Evolutionary conservation across 2,329 filamentous ascomycete genomes (phyloP), one percentile per base, ranked within the genome.

Genomic region (Escovopsis sp.): DNA sequence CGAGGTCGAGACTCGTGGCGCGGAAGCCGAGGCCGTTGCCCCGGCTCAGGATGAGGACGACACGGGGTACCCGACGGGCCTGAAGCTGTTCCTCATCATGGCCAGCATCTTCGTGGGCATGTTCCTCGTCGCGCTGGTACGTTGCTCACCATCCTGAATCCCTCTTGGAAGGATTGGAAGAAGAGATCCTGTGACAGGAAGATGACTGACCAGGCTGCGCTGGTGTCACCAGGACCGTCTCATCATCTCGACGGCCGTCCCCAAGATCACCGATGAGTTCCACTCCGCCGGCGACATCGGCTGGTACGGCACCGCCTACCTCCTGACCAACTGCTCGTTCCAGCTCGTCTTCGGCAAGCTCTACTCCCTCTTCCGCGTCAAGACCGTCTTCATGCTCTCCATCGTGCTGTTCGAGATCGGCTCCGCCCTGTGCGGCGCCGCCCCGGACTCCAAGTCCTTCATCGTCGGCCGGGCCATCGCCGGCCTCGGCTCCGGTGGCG

Each of bases 271-370:
- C 5, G 48, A 54, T 41, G 51, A 59, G 27, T 56, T 65, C 45
- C 51, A 62, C 8, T 55, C 62, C 29, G 53, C 66, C 1, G 53
- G 57, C 14, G 64, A 69, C 43, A 58, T 70, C 10, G 63, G 61
- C 36, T 68, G 50, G 51, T 56, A 58, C 39, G 52, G 48, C 31
- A 49, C 51, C 16, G 48, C 53, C 15, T 57, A 55, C 32, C 43
- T 51, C 24, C 48, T 57, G 39, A 54, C 53, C 12, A 42, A 47
- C 24, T 51, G 51, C 27, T 52, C 51, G 6, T 49, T 50, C 16
- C 51, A 56, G 25, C 49, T 51, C 4, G 47, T 48, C 14, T 55
- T 48, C 25, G 57, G 57, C 2, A 48, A 48, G 2, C 43, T 58
- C 3, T 59, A 53, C 42, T 52, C 50, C 16, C 48, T 55, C 32